Evolutionary conservation across 306 rosid genomes (phyloP).

Genomic region (Casuarina glauca): DNA sequence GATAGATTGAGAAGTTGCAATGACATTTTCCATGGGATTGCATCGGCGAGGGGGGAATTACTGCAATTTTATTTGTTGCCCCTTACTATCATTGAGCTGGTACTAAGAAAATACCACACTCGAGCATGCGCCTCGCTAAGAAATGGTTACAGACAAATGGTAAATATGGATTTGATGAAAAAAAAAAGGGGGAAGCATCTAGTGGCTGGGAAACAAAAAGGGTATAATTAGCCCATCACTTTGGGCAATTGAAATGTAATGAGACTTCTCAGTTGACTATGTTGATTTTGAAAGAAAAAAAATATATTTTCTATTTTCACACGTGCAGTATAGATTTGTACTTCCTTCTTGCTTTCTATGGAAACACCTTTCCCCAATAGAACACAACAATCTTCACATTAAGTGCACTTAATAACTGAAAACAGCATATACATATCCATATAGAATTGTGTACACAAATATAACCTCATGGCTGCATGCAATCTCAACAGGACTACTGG

Average conservation of each 20-base stretch:
- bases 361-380: not conserved
- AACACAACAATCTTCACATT: not conserved
- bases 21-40: not conserved
- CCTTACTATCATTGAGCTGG: too few relatives aligned
- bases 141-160: too few relatives aligned
- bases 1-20: not conserved
- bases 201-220: too few relatives aligned
- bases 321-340: not conserved
- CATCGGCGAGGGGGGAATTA: not conserved
- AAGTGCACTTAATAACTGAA: not conserved
- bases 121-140: too few relatives aligned
- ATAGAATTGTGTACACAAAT: not conserved
- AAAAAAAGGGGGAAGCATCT: too few relatives aligned
- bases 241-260: not conserved
- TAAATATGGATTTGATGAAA: too few relatives aligned
- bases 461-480: not conserved
- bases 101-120: too few relatives aligned
- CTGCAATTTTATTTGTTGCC: too few relatives aligned
- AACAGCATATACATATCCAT: not conserved
- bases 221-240: too few relatives aligned
- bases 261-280: not conserved
- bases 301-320: not conserved
- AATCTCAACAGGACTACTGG: not conserved
- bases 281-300: not conserved
- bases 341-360: not conserved